A percentile compares a stretch with the other conserved stretches of the same genome.
Conservation (phyloP, 257 asterid species). For the Cordia subcordata region DNA sequence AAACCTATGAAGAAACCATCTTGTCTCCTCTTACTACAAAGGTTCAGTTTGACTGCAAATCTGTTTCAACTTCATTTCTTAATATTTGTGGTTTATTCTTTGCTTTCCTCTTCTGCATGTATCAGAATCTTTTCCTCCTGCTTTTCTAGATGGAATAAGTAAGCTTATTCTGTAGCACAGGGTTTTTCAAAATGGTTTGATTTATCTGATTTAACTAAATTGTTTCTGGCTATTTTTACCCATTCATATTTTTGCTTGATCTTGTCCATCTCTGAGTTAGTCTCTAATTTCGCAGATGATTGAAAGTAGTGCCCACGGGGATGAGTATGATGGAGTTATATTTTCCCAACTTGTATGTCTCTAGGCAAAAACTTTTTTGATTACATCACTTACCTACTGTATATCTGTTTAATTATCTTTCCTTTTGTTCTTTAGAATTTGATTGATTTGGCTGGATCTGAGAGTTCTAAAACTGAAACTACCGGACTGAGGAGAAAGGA, state of each 20-base stretch:
- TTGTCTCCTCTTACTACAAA: no score
- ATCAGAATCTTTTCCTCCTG: no score
- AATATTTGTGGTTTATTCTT: no score
- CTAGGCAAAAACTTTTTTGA: constrained; percentile 13
- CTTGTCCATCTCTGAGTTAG: background rate
- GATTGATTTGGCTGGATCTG: constrained; percentile 65
- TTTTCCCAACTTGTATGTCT: constrained; percentile 88
- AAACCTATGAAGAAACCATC: no score
- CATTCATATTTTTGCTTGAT: no score
- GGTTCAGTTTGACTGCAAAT: no score
- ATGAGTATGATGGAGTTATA: constrained; percentile 93
- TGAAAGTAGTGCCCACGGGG: constrained; percentile 95
- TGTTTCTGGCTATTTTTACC: background rate
- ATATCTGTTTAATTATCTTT: constrained; percentile 11
- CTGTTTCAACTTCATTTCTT: no score
- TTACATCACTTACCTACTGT: constrained; percentile 2
- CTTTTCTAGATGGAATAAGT: no score
- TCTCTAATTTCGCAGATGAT: constrained; percentile 58
- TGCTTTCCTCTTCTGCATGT: no score
- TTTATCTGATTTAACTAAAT: no score
- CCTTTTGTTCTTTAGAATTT: constrained; percentile 55
- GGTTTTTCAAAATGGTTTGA: no score
- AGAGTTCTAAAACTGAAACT: constrained; percentile 28
- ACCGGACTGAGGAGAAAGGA: constrained; percentile 28
- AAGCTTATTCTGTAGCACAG: no score